Conservation (phyloP, 2,329 filamentous ascomycete genomes). For the Raffaelea arxii region DNA sequence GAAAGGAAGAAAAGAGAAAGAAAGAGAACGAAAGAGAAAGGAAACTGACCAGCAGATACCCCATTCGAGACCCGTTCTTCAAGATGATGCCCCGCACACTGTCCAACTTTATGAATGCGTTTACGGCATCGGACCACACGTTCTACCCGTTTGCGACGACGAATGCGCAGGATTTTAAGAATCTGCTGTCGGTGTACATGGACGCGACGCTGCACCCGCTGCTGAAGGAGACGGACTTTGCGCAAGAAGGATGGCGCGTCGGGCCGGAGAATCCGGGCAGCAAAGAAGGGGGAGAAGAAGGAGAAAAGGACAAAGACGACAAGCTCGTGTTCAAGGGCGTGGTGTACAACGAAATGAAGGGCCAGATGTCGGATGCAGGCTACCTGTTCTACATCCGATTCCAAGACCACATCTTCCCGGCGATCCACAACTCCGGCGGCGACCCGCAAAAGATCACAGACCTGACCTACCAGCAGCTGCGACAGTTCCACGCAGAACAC, state of each 20-base stretch:
- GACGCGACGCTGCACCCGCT: constrained; percentile 88
- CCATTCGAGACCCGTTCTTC: constrained; percentile 98
- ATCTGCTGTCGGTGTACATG: constrained; percentile 91
- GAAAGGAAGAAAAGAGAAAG: no score
- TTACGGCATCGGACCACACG: constrained; percentile 92
- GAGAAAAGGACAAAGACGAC: constrained; percentile 42
- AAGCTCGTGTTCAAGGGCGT: constrained; percentile 91
- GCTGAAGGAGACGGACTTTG: constrained; percentile 83
- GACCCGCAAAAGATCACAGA: constrained; percentile 96
- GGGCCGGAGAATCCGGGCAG: constrained; percentile 88
- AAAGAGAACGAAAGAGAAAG: no score
- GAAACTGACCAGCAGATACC: constrained; percentile 57
- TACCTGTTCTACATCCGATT: constrained; percentile 95
- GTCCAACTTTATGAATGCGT: constrained; percentile 99
- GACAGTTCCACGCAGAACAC: constrained; percentile 80
- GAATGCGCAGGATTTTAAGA: constrained; percentile 89
- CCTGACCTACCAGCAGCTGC: constrained; percentile 81
- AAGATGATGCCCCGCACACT: constrained; percentile 97
- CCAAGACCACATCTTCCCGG: constrained; percentile 87
- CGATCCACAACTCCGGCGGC: constrained; percentile 92
- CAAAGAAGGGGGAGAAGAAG: no score
- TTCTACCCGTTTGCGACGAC: constrained; percentile 98
- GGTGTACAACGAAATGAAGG: constrained; percentile 99
- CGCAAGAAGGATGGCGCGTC: constrained; percentile 93
- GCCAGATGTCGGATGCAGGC: constrained; percentile 93